Evolutionary conservation across 2,329 filamentous ascomycete species (phyloP).

Genomic region (Cladosporium austrohemisphaericum): DNA sequence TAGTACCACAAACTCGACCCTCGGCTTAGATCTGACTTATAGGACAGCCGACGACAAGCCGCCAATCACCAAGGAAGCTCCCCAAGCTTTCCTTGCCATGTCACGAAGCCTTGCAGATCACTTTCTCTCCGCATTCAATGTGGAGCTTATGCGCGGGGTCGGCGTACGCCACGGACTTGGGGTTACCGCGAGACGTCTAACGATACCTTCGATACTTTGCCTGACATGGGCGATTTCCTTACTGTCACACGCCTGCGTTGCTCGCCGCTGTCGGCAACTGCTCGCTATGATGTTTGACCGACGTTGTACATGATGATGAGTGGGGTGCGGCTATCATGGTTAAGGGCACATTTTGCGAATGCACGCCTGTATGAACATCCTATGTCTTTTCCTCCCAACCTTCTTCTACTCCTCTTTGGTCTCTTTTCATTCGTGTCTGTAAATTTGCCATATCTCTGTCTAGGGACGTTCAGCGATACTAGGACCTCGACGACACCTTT

Average conservation of each 20-base stretch:
- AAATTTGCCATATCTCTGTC: no score
- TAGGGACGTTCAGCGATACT: no score
- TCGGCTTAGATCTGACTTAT: no score
- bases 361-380: constrained; percentile 4
- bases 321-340: constrained; percentile 4
- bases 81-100: constrained; percentile 10
- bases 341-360: background rate
- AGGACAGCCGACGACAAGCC: constrained; percentile 2
- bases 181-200: constrained; percentile 3
- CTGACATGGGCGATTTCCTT: no score
- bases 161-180: constrained; percentile 1
- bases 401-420: no score
- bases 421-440: no score
- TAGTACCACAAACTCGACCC: no score
- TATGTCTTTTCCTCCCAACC: background rate
- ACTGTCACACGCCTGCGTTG: no score
- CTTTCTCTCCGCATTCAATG: background rate
- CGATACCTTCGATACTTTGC: background rate
- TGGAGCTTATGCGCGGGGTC: constrained; percentile 10
- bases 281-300: constrained; percentile 10
- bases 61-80: constrained; percentile 9
- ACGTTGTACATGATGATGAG: constrained; percentile 4
- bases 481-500: background rate
- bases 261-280: constrained; percentile 5
- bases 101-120: constrained; percentile 11